phyloP scores from a whole-genome alignment of 169 alveolate genomes.

The Plasmodium berghei region DNA sequence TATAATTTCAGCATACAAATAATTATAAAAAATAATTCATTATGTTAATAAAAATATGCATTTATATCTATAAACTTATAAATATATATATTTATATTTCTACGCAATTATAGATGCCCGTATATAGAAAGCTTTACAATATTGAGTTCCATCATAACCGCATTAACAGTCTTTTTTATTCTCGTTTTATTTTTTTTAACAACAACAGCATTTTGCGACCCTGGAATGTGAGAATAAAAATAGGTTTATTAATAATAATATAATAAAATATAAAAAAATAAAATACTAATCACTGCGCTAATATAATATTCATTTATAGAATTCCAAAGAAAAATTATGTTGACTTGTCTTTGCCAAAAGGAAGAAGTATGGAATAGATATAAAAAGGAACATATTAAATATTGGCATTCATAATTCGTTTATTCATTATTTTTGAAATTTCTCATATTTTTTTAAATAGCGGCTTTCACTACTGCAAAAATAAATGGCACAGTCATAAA shows the following conservation, averaged over 20 bases:
- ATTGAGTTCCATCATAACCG: not conserved
- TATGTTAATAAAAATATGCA: not conserved
- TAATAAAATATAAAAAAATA: slow-evolving; percentile 4
- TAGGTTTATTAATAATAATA: slow-evolving; percentile 1
- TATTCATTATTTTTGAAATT: not conserved
- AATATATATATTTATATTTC: slow-evolving; percentile 6
- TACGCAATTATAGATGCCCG: slow-evolving; percentile 28
- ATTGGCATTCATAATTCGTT: not conserved
- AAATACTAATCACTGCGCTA: not conserved
- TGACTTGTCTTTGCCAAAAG: slow-evolving; percentile 55
- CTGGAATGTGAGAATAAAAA: slow-evolving; percentile 63
- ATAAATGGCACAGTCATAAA: slow-evolving; percentile 67
- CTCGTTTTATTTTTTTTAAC: slow-evolving; percentile 64
- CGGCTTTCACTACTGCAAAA: slow-evolving; percentile 72
- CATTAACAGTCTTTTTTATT: slow-evolving; percentile 35
- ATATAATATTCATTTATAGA: slow-evolving; percentile 5
- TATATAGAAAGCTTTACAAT: slow-evolving; percentile 34
- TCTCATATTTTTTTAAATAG: slow-evolving; percentile 17
- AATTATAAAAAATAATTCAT: too few relatives aligned
- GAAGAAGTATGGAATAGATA: slow-evolving; percentile 39
- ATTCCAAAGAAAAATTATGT: slow-evolving; percentile 73
- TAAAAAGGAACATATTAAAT: not conserved
- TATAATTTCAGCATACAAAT: not conserved
- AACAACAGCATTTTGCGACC: slow-evolving; percentile 74
- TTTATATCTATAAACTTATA: not conserved